A percentile compares a stretch with the other conserved stretches of the same genome.
phyloP scores from a whole-genome alignment of 805 yeast genomes.

The Starmerella apis region DNA sequence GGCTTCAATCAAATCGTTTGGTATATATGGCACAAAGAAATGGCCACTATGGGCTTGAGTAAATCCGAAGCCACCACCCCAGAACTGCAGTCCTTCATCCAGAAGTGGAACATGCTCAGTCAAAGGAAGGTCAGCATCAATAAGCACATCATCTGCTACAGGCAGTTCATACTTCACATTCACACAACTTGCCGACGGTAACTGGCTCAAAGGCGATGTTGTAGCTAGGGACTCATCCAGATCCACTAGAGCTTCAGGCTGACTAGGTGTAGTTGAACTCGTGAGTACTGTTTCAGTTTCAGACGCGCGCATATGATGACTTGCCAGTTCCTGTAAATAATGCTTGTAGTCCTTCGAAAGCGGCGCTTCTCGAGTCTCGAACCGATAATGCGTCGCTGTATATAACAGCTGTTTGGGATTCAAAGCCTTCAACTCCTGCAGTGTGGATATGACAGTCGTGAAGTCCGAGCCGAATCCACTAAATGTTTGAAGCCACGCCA shows the following conservation, averaged over 20 bases:
- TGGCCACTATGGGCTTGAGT: constrained; percentile 47
- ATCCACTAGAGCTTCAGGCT: background rate
- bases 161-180: constrained; percentile 14
- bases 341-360: constrained; percentile 45
- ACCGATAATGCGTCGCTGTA: constrained; percentile 63
- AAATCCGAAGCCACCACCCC: constrained; percentile 43
- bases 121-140: constrained; percentile 31
- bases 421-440: constrained; percentile 52
- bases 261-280: background rate
- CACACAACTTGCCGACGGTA: constrained; percentile 9
- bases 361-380: constrained; percentile 71
- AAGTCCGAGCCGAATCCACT: constrained; percentile 51
- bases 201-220: background rate
- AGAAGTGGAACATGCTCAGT: constrained; percentile 62
- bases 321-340: constrained; percentile 34
- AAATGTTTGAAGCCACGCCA: constrained; percentile 86
- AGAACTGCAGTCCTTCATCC: constrained; percentile 58
- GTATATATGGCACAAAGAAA: constrained; percentile 21
- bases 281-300: background rate
- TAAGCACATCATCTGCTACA: constrained; percentile 24
- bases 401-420: constrained; percentile 62
- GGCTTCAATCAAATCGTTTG: constrained; percentile 20
- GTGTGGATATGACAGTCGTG: constrained; percentile 33
- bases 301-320: constrained; percentile 25
- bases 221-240: background rate